Base-by-base conservation (phyloP, 2,329 filamentous ascomycete genomes). In the Rhexocercosporidium sp. region DNA sequence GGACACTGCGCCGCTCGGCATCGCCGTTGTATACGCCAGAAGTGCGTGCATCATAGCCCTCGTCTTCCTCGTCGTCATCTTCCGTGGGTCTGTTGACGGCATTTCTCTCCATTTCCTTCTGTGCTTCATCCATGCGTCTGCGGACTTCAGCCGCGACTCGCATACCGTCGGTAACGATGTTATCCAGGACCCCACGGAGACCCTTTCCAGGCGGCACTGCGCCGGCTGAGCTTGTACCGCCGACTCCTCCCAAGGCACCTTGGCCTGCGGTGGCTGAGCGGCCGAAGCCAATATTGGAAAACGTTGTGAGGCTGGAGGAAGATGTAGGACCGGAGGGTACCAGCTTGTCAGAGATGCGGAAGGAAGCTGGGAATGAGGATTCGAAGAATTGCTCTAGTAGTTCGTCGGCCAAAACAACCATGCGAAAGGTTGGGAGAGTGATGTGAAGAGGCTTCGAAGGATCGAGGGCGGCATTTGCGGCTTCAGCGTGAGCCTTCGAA, bases 141-240 rank as follows among this genome's bases (percentile, higher is more conserved):
- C 92, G 86, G 61, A 99, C 95, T 78, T 99, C 96, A 0, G 91
- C 92, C 0, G 96, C 96, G 66, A 98, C 95, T 39, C 95, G 90
- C 90, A 98, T 97, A 49, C 96, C 96, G 77, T 99, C 96, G 1
- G 92, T 97, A 71, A 98, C 96, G 74, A 99, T 98, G 74, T 97
- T 97, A 81, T 99, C 96, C 46, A 99, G 83, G 67, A 99, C 96
- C 22, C 96, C 96, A 49, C 96, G 87, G 1, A 99, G 85, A 25
- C 96, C 93, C 71, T 94, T 91, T 20, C 86, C 85, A 1, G 88
- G 73, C 64, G 75, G 72, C 14, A 77, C 75, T 6, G 76, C 64
- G 29, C 73, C 73, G n/a, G 73, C 74, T 47, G 74, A 71, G 27
- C 74, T 72, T 18, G 70, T 67, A n/a, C 73, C 64, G 34, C 64